Percentiles rank a stretch among this genome's conserved stretches.
Evolutionary conservation across 371 early-diverging fungal species (phyloP).

Genomic region (Syncephalastrum sp.): DNA sequence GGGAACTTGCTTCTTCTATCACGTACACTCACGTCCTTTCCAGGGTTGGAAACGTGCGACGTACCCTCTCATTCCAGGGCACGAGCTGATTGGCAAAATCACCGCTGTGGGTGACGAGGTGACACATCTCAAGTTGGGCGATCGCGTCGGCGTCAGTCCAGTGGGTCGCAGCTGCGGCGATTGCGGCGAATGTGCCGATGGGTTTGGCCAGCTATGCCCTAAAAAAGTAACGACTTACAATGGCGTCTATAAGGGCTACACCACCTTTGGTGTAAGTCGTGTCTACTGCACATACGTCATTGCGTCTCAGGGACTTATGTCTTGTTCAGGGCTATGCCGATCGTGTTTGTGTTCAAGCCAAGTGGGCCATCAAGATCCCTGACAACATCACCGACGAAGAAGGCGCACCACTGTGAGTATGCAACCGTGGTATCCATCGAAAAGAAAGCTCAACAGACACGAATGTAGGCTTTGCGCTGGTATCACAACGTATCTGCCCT

Average conservation of each 20-base stretch:
- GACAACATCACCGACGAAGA: slow-evolving; percentile 40
- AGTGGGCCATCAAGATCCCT: slow-evolving; percentile 56
- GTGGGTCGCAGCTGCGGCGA: slow-evolving; percentile 41
- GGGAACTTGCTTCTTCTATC: neutral
- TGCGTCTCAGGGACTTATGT: neutral
- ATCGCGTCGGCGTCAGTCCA: slow-evolving; percentile 74
- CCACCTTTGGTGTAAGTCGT: slow-evolving; percentile 47
- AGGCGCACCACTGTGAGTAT: slow-evolving; percentile 44
- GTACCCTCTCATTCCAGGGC: slow-evolving; percentile 72
- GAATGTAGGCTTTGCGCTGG: slow-evolving; percentile 66
- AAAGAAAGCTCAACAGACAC: neutral
- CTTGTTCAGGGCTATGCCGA: slow-evolving; percentile 33
- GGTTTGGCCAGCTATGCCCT: slow-evolving; percentile 36
- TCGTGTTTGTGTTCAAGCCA: slow-evolving; percentile 39
- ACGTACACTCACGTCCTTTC: slow-evolving; percentile 34
- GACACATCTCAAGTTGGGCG: slow-evolving; percentile 53
- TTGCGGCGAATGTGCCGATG: slow-evolving; percentile 38
- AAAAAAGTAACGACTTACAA: slow-evolving; percentile 47
- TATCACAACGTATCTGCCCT: slow-evolving; percentile 61
- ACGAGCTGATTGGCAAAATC: slow-evolving; percentile 71
- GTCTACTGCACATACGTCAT: neutral
- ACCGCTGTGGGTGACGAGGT: slow-evolving; percentile 54
- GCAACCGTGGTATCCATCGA: neutral
- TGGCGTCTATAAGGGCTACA: slow-evolving; percentile 31
- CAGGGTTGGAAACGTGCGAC: slow-evolving; percentile 45